phyloP scores from a whole-genome alignment of 192 early-diverging fungal species.

The Pilobolus umbonatus region DNA sequence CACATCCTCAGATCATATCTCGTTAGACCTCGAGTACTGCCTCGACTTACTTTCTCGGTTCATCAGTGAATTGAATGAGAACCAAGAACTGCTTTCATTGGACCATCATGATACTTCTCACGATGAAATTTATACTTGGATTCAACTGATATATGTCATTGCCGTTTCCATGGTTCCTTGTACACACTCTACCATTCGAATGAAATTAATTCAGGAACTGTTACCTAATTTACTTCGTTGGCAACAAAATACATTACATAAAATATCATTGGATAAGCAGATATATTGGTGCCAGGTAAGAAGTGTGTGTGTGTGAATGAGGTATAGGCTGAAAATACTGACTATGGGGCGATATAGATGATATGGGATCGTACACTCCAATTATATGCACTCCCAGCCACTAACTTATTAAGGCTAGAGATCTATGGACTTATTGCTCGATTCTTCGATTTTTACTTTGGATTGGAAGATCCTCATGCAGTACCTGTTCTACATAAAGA shows the following conservation, averaged over 20 bases:
- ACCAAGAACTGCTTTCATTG: not conserved
- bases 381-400: slow-evolving; percentile 32
- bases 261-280: slow-evolving; percentile 3
- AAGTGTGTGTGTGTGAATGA: not conserved
- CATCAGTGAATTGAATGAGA: slow-evolving; percentile 11
- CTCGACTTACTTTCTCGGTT: slow-evolving; percentile 21
- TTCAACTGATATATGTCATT: slow-evolving; percentile 21
- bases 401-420: slow-evolving; percentile 30
- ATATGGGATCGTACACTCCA: slow-evolving; percentile 31
- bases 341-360: too few species aligned
- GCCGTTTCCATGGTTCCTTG: slow-evolving; percentile 27
- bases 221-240: slow-evolving; percentile 24
- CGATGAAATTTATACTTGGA: slow-evolving; percentile 1
- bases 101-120: not conserved
- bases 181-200: slow-evolving; percentile 24
- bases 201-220: slow-evolving; percentile 23
- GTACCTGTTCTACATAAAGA: slow-evolving; percentile 11
- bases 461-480: slow-evolving; percentile 1
- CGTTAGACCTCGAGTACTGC: slow-evolving; percentile 31
- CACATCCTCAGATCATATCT: not conserved
- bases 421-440: slow-evolving; percentile 30
- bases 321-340: not conserved
- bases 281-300: slow-evolving; percentile 23
- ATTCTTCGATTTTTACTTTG: slow-evolving; percentile 32
- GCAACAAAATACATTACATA: slow-evolving; percentile 1